Evolutionary conservation across 2,329 filamentous ascomycete genomes (phyloP), one percentile per base, ranked within the genome.

Genomic region (Colletotrichum sp.): DNA sequence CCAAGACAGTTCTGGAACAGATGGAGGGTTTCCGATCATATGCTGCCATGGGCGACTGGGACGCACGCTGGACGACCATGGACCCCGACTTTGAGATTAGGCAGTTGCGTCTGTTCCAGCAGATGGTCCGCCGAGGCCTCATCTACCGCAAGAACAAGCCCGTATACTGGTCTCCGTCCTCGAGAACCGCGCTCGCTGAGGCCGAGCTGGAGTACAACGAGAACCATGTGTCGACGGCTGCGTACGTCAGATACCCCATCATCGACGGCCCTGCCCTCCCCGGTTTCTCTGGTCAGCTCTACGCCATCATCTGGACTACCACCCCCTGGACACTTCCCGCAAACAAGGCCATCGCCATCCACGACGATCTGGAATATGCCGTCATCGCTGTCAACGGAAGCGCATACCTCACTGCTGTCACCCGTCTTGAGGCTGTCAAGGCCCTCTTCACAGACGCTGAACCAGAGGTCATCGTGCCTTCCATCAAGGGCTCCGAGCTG

Each of bases 251-350:
- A 75, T 97, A 97, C 80, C 94, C 93, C 1, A 88, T 98, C 32
- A 83, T 91, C 15, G 86, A 89, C 0, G 81, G 85, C 9, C 81
- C 84, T 28, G 79, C 93, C 28, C 80, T 81, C 62, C 80, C 85
- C 9, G 81, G 87, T 66, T 80, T 81, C 38, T 76, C 80, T 5
- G 88, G 88, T 6, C 85, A 88, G 7, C 81, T 98, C 13, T 94
- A 90, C 82, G 95, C 94, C n/a, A 90, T 97, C n/a, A 95, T 98
- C 67, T 99, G 97, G 97, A 99, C 97, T 3, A 99, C 97, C 0
- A 99, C 97, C 1, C 97, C 97, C 0, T 99, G 97, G 97, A 99
- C 97, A 0, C 87, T 99, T 7, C 96, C 97, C 1, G 96, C 96
- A 3, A 99, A 99, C 83, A 92, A 92, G 81, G 96, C 95, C 1